Base-by-base conservation (phyloP, 1,284 basidiomycete species). In the Boletellus deceptivus region DNA sequence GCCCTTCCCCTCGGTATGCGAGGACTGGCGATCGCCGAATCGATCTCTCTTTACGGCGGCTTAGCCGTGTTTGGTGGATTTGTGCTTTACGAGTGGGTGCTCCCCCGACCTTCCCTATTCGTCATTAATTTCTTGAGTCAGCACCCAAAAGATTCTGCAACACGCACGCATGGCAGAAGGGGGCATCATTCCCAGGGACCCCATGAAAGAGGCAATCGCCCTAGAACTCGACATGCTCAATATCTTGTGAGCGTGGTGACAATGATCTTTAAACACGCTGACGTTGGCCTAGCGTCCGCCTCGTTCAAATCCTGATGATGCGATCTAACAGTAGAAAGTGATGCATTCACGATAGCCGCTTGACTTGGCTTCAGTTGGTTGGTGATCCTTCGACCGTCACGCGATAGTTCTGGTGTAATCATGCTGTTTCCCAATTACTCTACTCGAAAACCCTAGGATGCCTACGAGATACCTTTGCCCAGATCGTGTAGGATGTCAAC, bases 151-250 rank as follows among this genome's bases (percentile, higher is more conserved):
- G 68, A 90, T 95, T 47, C 68, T 95, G 49, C 76, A 83, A 35
- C 83, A 93, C 59, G 92, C 86, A 22, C 80, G 88, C 35, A 65
- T 89, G 68, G 86, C 83, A 17, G 83, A 91, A 62, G 72, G 75
- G 51, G 91, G 92, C 44, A 59, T 72, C 37, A 79, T 89, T 59
- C 75, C 78, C 43, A 73, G 78, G 17, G 93, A 96, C 68, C 85
- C 93, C 7, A 72, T 95, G 56, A 83, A 79, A 53, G 92, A 95
- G 71, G 82, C 88, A 10, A 82, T 91, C 50, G 77, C 83, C 46
- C 75, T 94, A 42, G 86, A 93, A 65, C 78, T 96, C 49, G 90
- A 93, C 65, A 88, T 93, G 77, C 84, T 96, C 67, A 94, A 90
- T 65, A 89, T 91, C 48, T 90, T 91, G 88, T 87, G 57, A 56